These are phyloP conservation scores for Thecamonas trahens DNA, from an alignment of 78 protist species.

Conservation along the genomic window DNA sequence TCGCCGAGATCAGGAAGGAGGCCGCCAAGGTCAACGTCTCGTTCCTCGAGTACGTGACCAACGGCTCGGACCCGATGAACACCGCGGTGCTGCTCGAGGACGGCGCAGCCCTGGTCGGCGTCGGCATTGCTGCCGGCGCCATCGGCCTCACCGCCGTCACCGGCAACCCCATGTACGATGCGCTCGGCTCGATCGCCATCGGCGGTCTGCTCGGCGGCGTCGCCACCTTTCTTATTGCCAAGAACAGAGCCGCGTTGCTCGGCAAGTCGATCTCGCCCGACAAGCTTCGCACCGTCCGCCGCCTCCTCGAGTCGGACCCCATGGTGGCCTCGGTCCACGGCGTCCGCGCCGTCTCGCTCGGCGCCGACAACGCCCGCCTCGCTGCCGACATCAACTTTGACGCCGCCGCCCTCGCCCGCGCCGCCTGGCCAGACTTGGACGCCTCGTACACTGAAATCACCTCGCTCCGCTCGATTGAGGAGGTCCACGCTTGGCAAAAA, in stretches of 20 bases:
- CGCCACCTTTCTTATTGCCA: slow-evolving; percentile 7
- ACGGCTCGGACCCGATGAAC: slow-evolving; percentile 30
- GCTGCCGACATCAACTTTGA: slow-evolving; percentile 17
- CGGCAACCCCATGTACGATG: slow-evolving; percentile 26
- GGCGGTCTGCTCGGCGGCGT: slow-evolving; percentile 24
- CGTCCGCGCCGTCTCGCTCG: slow-evolving; percentile 7
- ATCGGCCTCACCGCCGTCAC: slow-evolving; percentile 5
- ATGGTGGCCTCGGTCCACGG: slow-evolving; percentile 15
- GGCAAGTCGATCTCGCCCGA: slow-evolving; percentile 1
- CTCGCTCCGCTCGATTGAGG: neutral
- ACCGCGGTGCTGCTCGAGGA: slow-evolving; percentile 42
- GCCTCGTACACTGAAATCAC: neutral
- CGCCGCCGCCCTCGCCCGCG: slow-evolving; percentile 1
- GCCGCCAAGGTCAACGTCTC: slow-evolving; percentile 3
- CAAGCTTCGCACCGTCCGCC: neutral
- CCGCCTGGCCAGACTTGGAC: too few relatives aligned
- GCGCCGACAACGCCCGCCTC: slow-evolving; percentile 13
- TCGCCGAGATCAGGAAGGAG: slow-evolving; percentile 7
- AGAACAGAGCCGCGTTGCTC: slow-evolving; percentile 8
- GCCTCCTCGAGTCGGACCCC: slow-evolving; percentile 6
- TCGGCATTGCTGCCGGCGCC: slow-evolving; percentile 26
- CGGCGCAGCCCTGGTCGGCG: slow-evolving; percentile 18
- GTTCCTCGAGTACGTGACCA: slow-evolving; percentile 5
- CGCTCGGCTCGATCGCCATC: slow-evolving; percentile 24
- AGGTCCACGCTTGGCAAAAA: neutral